Conservation (phyloP, 202 grass and related monocot species). For the Zoysia matrella region DNA sequence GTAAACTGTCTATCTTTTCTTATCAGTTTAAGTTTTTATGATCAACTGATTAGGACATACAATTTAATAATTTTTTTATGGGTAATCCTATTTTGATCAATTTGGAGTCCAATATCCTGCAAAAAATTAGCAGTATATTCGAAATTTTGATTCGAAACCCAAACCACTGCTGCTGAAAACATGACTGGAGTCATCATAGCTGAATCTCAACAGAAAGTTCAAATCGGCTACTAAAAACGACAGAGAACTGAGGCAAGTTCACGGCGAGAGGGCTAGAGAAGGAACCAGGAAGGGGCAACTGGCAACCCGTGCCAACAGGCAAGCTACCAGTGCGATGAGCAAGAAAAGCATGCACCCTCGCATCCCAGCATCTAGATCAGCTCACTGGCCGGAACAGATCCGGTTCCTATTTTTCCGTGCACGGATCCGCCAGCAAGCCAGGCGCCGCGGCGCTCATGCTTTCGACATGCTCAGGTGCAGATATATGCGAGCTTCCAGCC, state of each 20-base stretch:
- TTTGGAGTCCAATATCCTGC: too few species aligned
- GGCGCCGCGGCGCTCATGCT: conserved; percentile 4
- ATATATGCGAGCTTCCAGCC: not conserved
- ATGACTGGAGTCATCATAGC: not conserved
- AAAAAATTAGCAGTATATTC: too few species aligned
- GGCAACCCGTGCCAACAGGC: not conserved
- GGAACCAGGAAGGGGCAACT: too few species aligned
- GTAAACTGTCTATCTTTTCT: too few species aligned
- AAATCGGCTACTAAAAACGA: not conserved
- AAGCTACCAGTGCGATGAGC: not conserved
- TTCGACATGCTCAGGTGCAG: not conserved
- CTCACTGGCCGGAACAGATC: not conserved
- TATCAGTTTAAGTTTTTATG: too few species aligned
- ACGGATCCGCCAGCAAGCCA: conserved; percentile 6
- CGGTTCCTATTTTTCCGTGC: conserved; percentile 11
- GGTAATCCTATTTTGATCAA: too few species aligned
- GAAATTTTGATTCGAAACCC: too few species aligned
- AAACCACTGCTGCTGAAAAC: too few species aligned
- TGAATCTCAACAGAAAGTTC: not conserved
- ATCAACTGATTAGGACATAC: too few species aligned
- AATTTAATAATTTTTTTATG: too few species aligned
- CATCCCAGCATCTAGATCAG: not conserved
- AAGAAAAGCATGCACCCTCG: conserved; percentile 25
- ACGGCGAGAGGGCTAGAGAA: too few species aligned
- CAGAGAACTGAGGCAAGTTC: not conserved